Base-by-base conservation (phyloP, 73 alveolate species). In the Paramecium sexaurelia region DNA sequence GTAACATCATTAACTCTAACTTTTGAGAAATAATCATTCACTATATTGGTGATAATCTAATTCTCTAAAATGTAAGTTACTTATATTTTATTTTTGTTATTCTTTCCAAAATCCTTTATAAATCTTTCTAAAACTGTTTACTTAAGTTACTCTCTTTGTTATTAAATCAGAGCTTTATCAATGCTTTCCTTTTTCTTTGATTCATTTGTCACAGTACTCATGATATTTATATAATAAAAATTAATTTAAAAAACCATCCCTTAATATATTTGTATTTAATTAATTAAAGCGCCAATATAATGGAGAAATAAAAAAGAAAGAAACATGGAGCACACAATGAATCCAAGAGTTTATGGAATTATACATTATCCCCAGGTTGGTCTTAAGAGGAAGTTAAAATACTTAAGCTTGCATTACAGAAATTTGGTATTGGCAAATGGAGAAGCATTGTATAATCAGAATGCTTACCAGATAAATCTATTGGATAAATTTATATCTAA, bases 361-460 rank as follows among this genome's bases (percentile, higher is more conserved):
- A 93, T 36, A 94, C 97, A 35, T 88, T 95, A 7, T 95, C 98
- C 10, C 98, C 98, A 55, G 98, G 98, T n/a, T 95, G 98, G 98
- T 93, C 95, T 5, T 51, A 56, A 75, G 97, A 95, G 66, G 98
- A 95, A 57, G 97, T 94, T 32, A 96, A 95, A 56, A 95, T 94
- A 47, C 91, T 95, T 33, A 95, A 94, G 24, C 85, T 84, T 19
- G 97, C 97, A 32, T 90, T 95, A 24, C 87, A 92, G 95, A 94
- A 94, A 82, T 95, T 83, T 41, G 98, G 98, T 3, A 92, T 95
- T 41, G 98, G 98, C 6, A 95, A 93, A 89, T 95, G 98, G 97
- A 95, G 93, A 82, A 94, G 87, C 32, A 95, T 95, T n/a, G 43
- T 92, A 86, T 66, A 94, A 84, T 92, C 95, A 61, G 98, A 95